Evolutionary conservation across 768 basidiomycete genomes (phyloP), one percentile per base, ranked within the genome.

Genomic region (Tulasnella sp.): DNA sequence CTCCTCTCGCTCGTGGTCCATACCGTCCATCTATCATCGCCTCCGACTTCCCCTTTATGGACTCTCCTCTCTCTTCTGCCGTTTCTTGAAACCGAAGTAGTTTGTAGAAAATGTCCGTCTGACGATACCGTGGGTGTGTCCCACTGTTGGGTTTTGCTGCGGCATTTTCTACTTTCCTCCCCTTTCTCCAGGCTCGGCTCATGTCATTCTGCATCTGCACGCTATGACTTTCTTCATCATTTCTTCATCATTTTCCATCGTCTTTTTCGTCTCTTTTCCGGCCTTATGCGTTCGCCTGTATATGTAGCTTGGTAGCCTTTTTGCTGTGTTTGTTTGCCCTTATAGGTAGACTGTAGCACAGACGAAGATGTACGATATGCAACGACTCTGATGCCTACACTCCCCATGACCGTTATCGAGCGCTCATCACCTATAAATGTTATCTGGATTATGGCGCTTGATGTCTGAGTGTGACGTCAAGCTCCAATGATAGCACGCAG

Each of bases 131-230:
- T 67, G 61, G 61, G 61, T 35, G n/a, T 13, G 15, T 67, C 61
- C 32, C 61, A 67, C 61, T 67, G 61, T 67, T 35, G 32, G 16
- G 16, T 67, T n/a, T 35, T 26, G 61, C 29, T 67, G 61, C 16
- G 61, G 61, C 61, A 11, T 67, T 67, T 67, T 67, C 61, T 67
- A 67, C 61, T 67, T 67, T 67, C 29, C 55, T 35, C 61, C 61
- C 61, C 77, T 80, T 80, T 78, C 77, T 67, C 70, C 73, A 79
- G 74, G 75, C 74, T 70, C 40, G 74, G 77, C 73, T 77, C 73
- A 37, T 67, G 70, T n/a, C 73, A 74, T 51, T 26, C 26, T 40
- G 70, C 74, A 46, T 77, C 69, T 35, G 55, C 32, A 40, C 40
- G 42, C 73, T 26, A 57, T 67, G 61, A 67, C 61, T 67, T 67